Conservation (phyloP, 2,329 filamentous ascomycete species). For the Sarocladium strictum region DNA sequence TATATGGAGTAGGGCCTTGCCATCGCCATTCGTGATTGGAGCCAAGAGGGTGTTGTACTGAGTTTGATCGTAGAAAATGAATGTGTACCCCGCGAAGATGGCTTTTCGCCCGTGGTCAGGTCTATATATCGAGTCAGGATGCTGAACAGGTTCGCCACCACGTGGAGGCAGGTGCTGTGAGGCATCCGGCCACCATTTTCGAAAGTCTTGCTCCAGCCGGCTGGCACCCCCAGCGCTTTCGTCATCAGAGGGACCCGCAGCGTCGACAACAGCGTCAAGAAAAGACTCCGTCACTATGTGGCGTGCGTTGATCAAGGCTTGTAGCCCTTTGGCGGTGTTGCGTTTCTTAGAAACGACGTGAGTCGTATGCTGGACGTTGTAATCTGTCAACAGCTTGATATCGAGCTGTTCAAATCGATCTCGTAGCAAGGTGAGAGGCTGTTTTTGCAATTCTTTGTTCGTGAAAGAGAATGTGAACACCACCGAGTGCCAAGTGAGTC, state of each 20-base stretch:
- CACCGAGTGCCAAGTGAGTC: slow-evolving; percentile 72
- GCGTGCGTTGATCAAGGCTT: slow-evolving; percentile 76
- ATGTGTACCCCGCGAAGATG: slow-evolving; percentile 82
- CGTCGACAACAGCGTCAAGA: slow-evolving; percentile 63
- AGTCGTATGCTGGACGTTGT: slow-evolving; percentile 65
- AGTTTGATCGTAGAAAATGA: slow-evolving; percentile 72
- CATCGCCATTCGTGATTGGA: slow-evolving; percentile 71
- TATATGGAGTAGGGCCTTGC: slow-evolving; percentile 69
- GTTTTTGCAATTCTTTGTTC: slow-evolving; percentile 61
- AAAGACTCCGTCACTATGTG: slow-evolving; percentile 71
- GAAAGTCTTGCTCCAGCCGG: slow-evolving; percentile 73
- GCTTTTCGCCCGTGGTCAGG: slow-evolving; percentile 61
- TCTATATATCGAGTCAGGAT: slow-evolving; percentile 62
- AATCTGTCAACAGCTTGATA: slow-evolving; percentile 76
- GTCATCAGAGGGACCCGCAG: slow-evolving; percentile 41
- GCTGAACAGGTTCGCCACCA: slow-evolving; percentile 67
- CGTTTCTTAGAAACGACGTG: slow-evolving; percentile 86
- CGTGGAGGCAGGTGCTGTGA: slow-evolving; percentile 65
- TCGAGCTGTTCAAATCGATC: slow-evolving; percentile 74
- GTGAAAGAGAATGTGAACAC: slow-evolving; percentile 79
- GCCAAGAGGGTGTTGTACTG: slow-evolving; percentile 73
- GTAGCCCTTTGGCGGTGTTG: slow-evolving; percentile 81
- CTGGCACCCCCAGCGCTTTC: slow-evolving; percentile 42
- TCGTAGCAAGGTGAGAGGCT: slow-evolving; percentile 57
- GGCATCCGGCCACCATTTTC: slow-evolving; percentile 70